phyloP scores from a whole-genome alignment of 2,329 filamentous ascomycete species.

The Periglandula ipomoeae region DNA sequence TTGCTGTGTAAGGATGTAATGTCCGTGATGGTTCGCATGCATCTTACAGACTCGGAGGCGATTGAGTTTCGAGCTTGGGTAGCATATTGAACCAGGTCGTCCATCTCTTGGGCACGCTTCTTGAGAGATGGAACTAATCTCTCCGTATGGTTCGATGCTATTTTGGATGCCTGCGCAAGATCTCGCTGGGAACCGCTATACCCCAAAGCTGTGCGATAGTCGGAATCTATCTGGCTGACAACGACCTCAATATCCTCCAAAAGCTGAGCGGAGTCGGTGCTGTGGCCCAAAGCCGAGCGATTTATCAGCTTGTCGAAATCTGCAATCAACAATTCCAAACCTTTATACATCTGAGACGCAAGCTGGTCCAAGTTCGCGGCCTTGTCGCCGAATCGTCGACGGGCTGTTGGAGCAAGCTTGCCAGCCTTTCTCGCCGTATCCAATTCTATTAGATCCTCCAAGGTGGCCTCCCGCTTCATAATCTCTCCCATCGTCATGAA shows the following conservation, averaged over 20 bases:
- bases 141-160: constrained; percentile 54
- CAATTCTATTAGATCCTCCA: constrained; percentile 69
- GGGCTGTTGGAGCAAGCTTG: constrained; percentile 48
- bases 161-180: constrained; percentile 52
- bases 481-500: constrained; percentile 49
- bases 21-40: constrained; percentile 74
- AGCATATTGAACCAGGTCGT: constrained; percentile 47
- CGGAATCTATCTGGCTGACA: constrained; percentile 75
- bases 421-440: constrained; percentile 66
- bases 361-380: constrained; percentile 52
- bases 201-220: constrained; percentile 68
- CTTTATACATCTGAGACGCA: constrained; percentile 49
- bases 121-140: constrained; percentile 49
- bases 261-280: constrained; percentile 57
- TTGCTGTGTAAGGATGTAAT: constrained; percentile 68
- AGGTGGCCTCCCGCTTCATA: constrained; percentile 42
- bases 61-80: constrained; percentile 60
- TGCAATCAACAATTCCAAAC: constrained; percentile 52
- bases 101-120: constrained; percentile 50
- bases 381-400: constrained; percentile 50
- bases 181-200: constrained; percentile 56
- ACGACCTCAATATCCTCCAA: constrained; percentile 80
- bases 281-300: constrained; percentile 46
- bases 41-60: constrained; percentile 54
- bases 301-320: constrained; percentile 51